Evolutionary conservation across 2,329 filamentous ascomycete species (phyloP).

Genomic region (Phaeophleospora eucalypticola): DNA sequence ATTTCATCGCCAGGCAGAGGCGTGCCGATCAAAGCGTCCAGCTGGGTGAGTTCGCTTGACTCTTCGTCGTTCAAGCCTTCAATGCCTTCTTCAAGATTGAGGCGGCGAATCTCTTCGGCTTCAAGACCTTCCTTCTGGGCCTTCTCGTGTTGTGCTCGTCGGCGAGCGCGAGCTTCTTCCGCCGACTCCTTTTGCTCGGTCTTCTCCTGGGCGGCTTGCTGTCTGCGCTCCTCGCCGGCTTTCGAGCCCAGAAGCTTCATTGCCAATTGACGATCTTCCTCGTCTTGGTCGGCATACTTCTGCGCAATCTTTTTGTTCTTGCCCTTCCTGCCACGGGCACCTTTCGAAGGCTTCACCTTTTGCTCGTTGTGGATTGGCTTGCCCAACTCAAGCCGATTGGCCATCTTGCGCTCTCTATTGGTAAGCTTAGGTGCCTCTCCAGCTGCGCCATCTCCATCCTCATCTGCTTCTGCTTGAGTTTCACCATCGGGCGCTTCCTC

Average conservation of each 20-base stretch:
- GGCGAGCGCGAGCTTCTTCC: constrained; percentile 67
- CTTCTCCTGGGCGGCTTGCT: constrained; percentile 57
- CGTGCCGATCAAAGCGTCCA: constrained; percentile 72
- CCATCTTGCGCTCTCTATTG: constrained; percentile 9
- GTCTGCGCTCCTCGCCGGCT: constrained; percentile 61
- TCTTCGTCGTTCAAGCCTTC: constrained; percentile 33
- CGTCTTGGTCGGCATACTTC: constrained; percentile 92
- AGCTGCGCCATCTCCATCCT: constrained; percentile 27
- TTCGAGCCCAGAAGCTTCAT: constrained; percentile 81
- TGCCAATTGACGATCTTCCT: constrained; percentile 81
- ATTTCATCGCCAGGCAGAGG: constrained; percentile 80
- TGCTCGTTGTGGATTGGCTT: constrained; percentile 16
- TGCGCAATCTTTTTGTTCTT: constrained; percentile 83
- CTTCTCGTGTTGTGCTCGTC: constrained; percentile 73
- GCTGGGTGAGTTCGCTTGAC: constrained; percentile 46
- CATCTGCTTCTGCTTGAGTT: constrained; percentile 20
- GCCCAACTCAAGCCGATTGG: constrained; percentile 13
- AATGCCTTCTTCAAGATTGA: constrained; percentile 56
- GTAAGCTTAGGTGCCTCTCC: constrained; percentile 21
- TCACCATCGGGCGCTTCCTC: constrained; percentile 6
- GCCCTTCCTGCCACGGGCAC: constrained; percentile 65
- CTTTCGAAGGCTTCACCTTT: constrained; percentile 20
- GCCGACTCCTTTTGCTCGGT: constrained; percentile 60
- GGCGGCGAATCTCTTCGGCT: constrained; percentile 64
- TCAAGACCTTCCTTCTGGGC: constrained; percentile 72